phyloP scores from a whole-genome alignment of 202 grass and related monocot species.

The Schoenoplectus tabernaemontani region DNA sequence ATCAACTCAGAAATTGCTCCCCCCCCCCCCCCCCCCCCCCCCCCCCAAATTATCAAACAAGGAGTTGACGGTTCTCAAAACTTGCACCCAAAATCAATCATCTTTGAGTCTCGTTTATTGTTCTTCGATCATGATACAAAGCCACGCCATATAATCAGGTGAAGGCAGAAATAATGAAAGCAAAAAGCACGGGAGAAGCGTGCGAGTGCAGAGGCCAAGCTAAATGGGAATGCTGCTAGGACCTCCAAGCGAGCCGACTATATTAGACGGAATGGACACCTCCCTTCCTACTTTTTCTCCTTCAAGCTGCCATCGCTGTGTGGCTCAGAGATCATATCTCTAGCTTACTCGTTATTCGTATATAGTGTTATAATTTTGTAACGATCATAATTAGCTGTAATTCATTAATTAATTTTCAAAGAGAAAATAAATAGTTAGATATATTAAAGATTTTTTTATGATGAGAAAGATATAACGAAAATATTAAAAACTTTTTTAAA shows the following conservation, averaged over 20 bases:
- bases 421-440: no score
- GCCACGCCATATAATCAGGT: conserved; percentile 28
- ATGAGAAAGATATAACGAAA: no score
- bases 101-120: background rate
- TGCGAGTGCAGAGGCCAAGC: conserved; percentile 43
- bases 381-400: no score
- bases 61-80: no score
- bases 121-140: background rate
- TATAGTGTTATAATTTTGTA: no score
- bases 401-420: no score
- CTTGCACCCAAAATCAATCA: background rate
- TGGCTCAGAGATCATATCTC: conserved; percentile 43
- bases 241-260: conserved; percentile 65
- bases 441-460: no score
- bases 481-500: no score
- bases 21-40: no score
- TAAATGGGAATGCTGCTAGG: conserved; percentile 45
- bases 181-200: conserved; percentile 70
- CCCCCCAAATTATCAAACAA: no score
- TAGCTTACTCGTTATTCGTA: no score
- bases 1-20: no score
- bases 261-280: conserved; percentile 65
- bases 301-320: conserved; percentile 74
- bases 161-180: conserved; percentile 66
- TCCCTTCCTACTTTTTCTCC: conserved; percentile 67